Evolutionary conservation across 2,329 filamentous ascomycete species (phyloP).

Genomic region (Pseudogymnoascus sp.): DNA sequence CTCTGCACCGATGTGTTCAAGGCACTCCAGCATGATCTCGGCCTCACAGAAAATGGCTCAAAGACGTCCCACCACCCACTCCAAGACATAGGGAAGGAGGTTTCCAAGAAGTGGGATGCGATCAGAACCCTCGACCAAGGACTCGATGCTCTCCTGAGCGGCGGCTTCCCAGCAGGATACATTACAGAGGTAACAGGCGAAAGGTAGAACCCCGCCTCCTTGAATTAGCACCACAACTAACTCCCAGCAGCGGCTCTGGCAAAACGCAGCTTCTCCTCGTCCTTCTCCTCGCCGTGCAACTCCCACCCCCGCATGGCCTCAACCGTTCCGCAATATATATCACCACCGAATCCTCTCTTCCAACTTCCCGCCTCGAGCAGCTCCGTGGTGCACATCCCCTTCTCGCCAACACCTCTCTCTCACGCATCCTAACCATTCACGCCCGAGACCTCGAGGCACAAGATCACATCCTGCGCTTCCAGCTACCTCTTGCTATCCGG

Average conservation of each 20-base stretch:
- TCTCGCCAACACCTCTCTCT: constrained; percentile 34
- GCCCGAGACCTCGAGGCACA: constrained; percentile 74
- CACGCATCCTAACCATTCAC: constrained; percentile 31
- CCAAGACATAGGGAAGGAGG: constrained; percentile 31
- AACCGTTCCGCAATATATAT: constrained; percentile 79
- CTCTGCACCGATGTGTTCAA: constrained; percentile 60
- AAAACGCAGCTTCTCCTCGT: constrained; percentile 92
- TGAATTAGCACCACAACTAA: constrained; percentile 17
- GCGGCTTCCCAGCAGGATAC: constrained; percentile 73
- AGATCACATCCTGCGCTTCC: constrained; percentile 88
- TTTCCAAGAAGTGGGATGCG: constrained; percentile 40
- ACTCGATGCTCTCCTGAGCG: constrained; percentile 65
- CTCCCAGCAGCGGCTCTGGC: constrained; percentile 61
- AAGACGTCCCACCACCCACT: constrained; percentile 14
- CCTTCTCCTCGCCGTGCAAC: constrained; percentile 76
- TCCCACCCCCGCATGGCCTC: constrained; percentile 65
- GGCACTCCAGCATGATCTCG: constrained; percentile 55
- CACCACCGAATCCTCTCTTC: constrained; percentile 80
- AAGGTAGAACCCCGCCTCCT: constrained; percentile 44
- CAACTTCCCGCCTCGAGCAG: constrained; percentile 74
- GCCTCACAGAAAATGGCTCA: constrained; percentile 8
- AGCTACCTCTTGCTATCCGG: constrained; percentile 77
- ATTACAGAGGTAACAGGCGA: constrained; percentile 89
- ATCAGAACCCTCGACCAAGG: constrained; percentile 75
- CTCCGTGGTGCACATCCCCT: constrained; percentile 62